Percentiles rank a stretch among this genome's conserved stretches.
phyloP scores from a whole-genome alignment of 1,139 yeast species.

The Diutina neorugosa region DNA sequence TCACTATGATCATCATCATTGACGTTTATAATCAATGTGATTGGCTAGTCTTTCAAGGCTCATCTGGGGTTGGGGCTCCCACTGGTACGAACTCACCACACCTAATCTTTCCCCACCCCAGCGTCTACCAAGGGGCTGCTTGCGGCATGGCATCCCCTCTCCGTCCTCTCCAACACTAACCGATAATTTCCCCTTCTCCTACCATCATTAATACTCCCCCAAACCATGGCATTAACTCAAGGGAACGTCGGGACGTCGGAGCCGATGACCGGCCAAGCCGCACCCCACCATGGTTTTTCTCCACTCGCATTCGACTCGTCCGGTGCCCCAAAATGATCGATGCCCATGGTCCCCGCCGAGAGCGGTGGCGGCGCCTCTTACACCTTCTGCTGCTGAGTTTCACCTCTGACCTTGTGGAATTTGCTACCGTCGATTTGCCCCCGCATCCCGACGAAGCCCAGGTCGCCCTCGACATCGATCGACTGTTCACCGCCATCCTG shows the following conservation, averaged over 20 bases:
- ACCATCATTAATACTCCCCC: too few relatives aligned
- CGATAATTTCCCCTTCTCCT: too few relatives aligned
- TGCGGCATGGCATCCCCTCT: too few relatives aligned
- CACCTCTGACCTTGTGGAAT: neutral
- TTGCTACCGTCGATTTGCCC: neutral
- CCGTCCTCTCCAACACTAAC: too few relatives aligned
- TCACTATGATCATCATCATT: too few relatives aligned
- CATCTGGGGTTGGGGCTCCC: too few relatives aligned
- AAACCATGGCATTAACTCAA: too few relatives aligned
- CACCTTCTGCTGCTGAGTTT: neutral
- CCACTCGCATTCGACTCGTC: neutral
- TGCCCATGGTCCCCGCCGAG: neutral
- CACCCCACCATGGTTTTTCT: neutral
- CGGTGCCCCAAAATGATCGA: neutral
- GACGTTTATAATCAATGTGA: too few relatives aligned
- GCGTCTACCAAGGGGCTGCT: too few relatives aligned
- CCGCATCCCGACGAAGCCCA: slow-evolving; percentile 53
- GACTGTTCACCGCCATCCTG: slow-evolving; percentile 44
- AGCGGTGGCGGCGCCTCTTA: neutral
- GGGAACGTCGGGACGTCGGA: neutral
- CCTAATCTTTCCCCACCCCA: too few relatives aligned
- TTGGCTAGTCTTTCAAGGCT: too few relatives aligned
- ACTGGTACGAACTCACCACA: too few relatives aligned
- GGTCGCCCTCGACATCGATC: slow-evolving; percentile 59
- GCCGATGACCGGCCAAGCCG: neutral